A percentile compares a stretch with the other conserved stretches of the same genome.
Conservation (phyloP, 371 early-diverging fungal genomes). For the Quaeritorhiza haematococci region DNA sequence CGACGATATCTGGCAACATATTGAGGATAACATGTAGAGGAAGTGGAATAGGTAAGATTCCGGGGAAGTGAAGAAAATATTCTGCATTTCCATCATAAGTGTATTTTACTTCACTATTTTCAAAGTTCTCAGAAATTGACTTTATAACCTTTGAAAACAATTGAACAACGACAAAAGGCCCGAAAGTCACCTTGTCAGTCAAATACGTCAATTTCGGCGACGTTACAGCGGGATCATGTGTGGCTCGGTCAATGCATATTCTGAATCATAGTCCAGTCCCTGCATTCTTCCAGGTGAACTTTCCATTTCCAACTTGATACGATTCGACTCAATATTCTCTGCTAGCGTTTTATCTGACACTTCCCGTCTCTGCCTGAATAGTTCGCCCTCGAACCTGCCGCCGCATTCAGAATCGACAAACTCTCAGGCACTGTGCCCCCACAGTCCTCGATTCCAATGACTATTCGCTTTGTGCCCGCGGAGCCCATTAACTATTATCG, state of each 20-base stretch:
- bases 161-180: too few species aligned
- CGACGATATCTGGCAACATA: constrained; percentile 41
- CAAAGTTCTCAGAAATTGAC: too few species aligned
- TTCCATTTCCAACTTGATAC: background rate
- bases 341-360: too few species aligned
- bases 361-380: too few species aligned
- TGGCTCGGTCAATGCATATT: constrained; percentile 32
- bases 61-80: too few species aligned
- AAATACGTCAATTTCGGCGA: constrained; percentile 41
- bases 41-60: constrained; percentile 28
- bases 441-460: constrained; percentile 36
- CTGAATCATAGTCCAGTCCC: constrained; percentile 27
- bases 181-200: constrained; percentile 31
- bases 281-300: constrained; percentile 37
- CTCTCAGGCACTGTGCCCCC: constrained; percentile 36
- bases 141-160: too few species aligned
- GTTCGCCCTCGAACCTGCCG: constrained; percentile 36
- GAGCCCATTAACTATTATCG: constrained; percentile 49
- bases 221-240: constrained; percentile 22
- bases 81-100: too few species aligned
- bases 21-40: constrained; percentile 35
- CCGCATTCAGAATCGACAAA: constrained; percentile 43
- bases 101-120: too few species aligned
- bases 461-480: constrained; percentile 36
- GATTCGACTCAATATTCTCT: too few species aligned